These are phyloP conservation scores for Triticum timopheevii DNA, from an alignment of 176 grass and related monocot species.

Conservation along the genomic window DNA sequence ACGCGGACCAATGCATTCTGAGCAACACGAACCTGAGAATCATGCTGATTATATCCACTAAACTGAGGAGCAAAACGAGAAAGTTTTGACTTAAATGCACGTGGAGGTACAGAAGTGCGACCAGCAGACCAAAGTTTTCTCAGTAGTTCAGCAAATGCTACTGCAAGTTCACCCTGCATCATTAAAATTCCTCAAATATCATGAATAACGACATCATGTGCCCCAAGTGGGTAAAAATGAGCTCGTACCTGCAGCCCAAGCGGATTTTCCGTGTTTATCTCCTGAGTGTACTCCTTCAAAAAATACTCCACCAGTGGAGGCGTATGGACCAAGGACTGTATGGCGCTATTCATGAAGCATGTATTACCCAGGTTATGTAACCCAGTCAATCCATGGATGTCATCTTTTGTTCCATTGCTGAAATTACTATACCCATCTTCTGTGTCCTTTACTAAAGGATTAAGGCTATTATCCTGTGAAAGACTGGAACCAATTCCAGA, in stretches of 20 bases:
- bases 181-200: constrained; percentile 17
- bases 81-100: constrained; percentile 87
- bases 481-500: constrained; percentile 61
- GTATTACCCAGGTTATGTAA: constrained; percentile 98
- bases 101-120: constrained; percentile 75
- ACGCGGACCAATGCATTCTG: background rate
- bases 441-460: constrained; percentile 45
- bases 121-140: constrained; percentile 88
- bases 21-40: constrained; percentile 80
- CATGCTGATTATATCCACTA: constrained; percentile 99
- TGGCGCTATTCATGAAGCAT: constrained; percentile 98
- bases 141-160: constrained; percentile 86
- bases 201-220: constrained; percentile 4
- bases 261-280: constrained; percentile 98
- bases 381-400: constrained; percentile 74
- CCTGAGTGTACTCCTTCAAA: constrained; percentile 72
- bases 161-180: constrained; percentile 85
- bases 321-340: constrained; percentile 94
- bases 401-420: constrained; percentile 63
- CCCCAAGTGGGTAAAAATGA: constrained; percentile 1
- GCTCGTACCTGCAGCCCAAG: constrained; percentile 84
- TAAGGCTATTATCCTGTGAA: constrained; percentile 65
- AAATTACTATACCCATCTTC: constrained; percentile 58
- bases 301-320: constrained; percentile 89
- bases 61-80: constrained; percentile 97